phyloP scores from a whole-genome alignment of 805 yeast genomes.

The Lipomyces yamanashiensis region DNA sequence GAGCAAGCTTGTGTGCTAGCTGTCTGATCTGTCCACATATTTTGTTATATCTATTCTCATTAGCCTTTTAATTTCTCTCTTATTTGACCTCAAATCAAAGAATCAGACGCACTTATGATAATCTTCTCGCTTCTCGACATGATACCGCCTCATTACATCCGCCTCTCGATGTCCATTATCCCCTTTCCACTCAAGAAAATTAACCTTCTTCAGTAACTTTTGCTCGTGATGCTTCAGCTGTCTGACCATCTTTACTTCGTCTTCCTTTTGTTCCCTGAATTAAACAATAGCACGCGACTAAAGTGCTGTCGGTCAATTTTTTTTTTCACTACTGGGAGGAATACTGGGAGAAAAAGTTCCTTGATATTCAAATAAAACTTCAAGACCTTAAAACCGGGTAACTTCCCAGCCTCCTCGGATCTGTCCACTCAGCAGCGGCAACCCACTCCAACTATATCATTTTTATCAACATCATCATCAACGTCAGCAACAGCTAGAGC shows the following conservation, averaged over 20 bases:
- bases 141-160: slow-evolving; percentile 94
- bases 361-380: not conserved
- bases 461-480: not conserved
- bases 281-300: no score
- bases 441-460: not conserved
- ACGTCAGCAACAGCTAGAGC: not conserved
- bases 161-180: slow-evolving; percentile 94
- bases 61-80: not conserved
- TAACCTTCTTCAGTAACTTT: slow-evolving; percentile 91
- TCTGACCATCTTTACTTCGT: slow-evolving; percentile 65
- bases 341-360: no score
- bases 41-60: slow-evolving; percentile 62
- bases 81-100: not conserved
- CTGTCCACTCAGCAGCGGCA: no score
- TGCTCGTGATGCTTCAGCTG: slow-evolving; percentile 92
- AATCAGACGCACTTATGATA: slow-evolving; percentile 63
- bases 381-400: slow-evolving; percentile 3
- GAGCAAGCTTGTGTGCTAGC: slow-evolving; percentile 81
- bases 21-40: slow-evolving; percentile 91
- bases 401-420: not conserved
- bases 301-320: no score
- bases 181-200: slow-evolving; percentile 96
- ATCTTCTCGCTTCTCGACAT: slow-evolving; percentile 92
- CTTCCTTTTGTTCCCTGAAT: no score
- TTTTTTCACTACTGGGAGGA: no score